Base-by-base conservation (phyloP, 2,329 filamentous ascomycete species). In the Lecanicillium sp. region DNA sequence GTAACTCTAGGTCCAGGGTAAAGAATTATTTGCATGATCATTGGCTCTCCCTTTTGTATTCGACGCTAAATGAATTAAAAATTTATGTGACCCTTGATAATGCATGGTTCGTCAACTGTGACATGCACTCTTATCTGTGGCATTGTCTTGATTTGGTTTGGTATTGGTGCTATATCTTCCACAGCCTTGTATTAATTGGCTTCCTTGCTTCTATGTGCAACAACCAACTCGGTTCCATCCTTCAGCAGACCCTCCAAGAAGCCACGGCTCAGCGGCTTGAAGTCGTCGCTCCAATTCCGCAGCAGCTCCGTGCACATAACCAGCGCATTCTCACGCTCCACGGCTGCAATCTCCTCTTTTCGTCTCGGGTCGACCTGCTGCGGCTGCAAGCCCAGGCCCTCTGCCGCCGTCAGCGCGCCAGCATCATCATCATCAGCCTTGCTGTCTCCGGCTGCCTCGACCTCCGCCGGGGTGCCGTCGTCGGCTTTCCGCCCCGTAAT, bases 281-380 rank as follows among this genome's bases (percentile, higher is more conserved):
- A 56, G 6, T 67, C 64, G 1, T 63, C 60, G 0, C 67, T 64
- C 15, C 67, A 65, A 37, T 67, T 68, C 56, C 69, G 71, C 33
- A 81, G 55, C 45, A 84, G 56, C 60, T 82, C 75, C 2, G 72
- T 72, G 3, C 81, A 69, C 49, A 84, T 60, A 1, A 84, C 76
- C 19, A 84, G 62, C 0, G 72, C 78, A 52, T 84, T 84, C 60
- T 83, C 79, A 8, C 78, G 69, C 55, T 84, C 79, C 5, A 78
- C 67, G 51, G 69, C 69, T 1, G 65, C 63, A 66, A 76, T 74
- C 36, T 67, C 67, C 1, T 68, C 71, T 35, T 66, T 60, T 47
- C 70, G 66, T 20, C 62, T 64, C 1, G 68, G 62, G 42, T 76
- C 69, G 3, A 67, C 66, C 50, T 73, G 73, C 55, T 72, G 74